Base-by-base conservation (phyloP, 1,284 basidiomycete genomes). In the Boletus semigastroideus region DNA sequence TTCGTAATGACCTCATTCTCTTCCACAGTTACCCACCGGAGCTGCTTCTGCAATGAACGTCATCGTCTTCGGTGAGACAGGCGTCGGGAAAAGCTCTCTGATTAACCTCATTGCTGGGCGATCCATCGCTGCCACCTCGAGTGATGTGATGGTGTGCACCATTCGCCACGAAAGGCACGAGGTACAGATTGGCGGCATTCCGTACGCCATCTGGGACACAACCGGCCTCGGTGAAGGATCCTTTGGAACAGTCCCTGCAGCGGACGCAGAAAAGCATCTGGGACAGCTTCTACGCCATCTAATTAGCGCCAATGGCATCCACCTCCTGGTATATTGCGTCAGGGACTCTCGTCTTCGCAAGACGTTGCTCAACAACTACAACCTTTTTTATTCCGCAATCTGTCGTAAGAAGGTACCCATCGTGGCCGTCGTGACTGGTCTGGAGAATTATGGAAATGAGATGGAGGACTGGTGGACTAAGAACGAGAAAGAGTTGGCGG, bases 401-500 rank as follows among this genome's bases (percentile, higher is more conserved):
- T 72, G 65, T 57, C 56, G 66, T 37, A 66, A 60, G 42, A 64
- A 61, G 56, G 55, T 69, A 13, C 66, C 68, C 36, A 67, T 66
- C 48, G 68, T 67, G 43, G 48, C 41, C 19, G 51, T 66, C 30
- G 63, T 66, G 51, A 66, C 66, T 0, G 66, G 68, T 7, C 37
- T 66, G 46, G 65, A 66, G 54, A 66, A 60, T 38, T 45, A 64
- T n/a, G 62, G 65, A 16, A 50, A 30, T 10, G 49, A 66, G 40
- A 71, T 69, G 69, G 51, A 51, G 28, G 58, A 61, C 46, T 69
- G 68, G 68, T 72, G 68, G 70, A 11, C 30, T 6, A 25, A 27
- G 27, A 67, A 70, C 43, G 51, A 56, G 39, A 19, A 37, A 42
- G 61, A 62, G 43, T 64, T 66, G 43, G n/a, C 52, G 37, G 36